These are phyloP conservation scores for Metschnikowia dekortorum DNA, from an alignment of 805 yeast species.

Conservation along the genomic window DNA sequence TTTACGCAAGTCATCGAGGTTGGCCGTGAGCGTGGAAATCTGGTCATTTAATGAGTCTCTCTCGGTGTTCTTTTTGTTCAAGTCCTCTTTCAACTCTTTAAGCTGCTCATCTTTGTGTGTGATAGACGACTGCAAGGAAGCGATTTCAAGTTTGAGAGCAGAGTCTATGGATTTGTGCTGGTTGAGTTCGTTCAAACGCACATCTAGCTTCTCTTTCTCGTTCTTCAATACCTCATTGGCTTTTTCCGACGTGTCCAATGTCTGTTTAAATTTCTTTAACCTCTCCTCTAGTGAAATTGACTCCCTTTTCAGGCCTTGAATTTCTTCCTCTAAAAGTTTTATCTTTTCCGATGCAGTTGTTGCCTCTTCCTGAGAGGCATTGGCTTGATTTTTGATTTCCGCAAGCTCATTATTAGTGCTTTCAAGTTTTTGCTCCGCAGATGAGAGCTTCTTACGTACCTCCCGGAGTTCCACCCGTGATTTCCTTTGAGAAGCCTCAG, in stretches of 20 bases:
- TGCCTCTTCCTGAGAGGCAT: neutral
- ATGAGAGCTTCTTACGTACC: neutral
- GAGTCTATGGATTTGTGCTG: conserved; percentile 36
- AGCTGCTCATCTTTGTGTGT: conserved; percentile 42
- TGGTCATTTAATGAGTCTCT: conserved; percentile 36
- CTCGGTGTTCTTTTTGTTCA: conserved; percentile 31
- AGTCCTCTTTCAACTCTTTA: conserved; percentile 31
- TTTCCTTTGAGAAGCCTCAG: neutral
- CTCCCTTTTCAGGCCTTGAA: neutral
- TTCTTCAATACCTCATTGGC: conserved; percentile 18
- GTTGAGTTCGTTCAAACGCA: conserved; percentile 25
- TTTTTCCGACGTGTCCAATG: conserved; percentile 18
- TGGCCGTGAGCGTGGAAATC: conserved; percentile 37
- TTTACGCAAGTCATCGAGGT: conserved; percentile 36
- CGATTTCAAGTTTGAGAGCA: conserved; percentile 45
- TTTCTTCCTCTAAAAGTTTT: neutral
- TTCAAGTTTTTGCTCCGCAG: neutral
- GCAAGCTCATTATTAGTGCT: neutral
- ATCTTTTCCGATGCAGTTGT: neutral
- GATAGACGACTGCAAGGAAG: conserved; percentile 42
- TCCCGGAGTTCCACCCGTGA: conserved; percentile 1
- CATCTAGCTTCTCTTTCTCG: conserved; percentile 39
- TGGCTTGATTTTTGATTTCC: neutral
- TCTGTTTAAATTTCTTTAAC: conserved; percentile 8
- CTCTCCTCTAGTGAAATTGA: neutral